These are phyloP conservation scores for Glebionis coronaria DNA, from an alignment of 129 eudicot genomes.

Conservation along the genomic window DNA sequence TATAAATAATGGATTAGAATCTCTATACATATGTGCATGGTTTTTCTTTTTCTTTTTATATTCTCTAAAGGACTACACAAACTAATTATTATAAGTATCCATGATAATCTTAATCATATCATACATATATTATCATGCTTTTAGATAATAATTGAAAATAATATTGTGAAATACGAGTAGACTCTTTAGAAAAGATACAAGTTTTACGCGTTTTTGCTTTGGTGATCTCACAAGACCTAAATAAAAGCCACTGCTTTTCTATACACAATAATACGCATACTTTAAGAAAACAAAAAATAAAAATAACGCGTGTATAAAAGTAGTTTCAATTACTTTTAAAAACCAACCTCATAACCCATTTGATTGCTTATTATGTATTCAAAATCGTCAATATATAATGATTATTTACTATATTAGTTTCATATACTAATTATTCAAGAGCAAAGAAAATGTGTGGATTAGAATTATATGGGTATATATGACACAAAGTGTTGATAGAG, in stretches of 20 bases:
- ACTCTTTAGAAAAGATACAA: neutral
- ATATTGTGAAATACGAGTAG: neutral
- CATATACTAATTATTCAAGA: no score
- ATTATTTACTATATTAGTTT: no score
- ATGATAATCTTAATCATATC: neutral
- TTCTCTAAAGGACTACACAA: neutral
- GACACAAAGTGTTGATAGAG: no score
- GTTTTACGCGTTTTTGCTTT: conserved; percentile 20
- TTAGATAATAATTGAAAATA: neutral
- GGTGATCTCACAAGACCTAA: conserved; percentile 11
- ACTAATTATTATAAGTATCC: neutral
- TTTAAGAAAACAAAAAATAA: neutral
- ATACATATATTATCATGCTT: neutral
- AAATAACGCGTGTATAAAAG: neutral
- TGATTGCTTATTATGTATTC: no score
- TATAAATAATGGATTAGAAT: no score
- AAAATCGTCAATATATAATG: no score
- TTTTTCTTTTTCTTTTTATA: neutral
- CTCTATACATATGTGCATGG: neutral
- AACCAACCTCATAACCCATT: neutral
- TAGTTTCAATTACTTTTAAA: neutral
- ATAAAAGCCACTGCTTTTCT: neutral
- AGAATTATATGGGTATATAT: no score
- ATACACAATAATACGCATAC: neutral
- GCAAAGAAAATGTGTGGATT: no score